A percentile compares a stretch with the other conserved stretches of the same genome.
Conservation (phyloP, 495 filamentous ascomycete genomes). For the Cenococcum geophilum region DNA sequence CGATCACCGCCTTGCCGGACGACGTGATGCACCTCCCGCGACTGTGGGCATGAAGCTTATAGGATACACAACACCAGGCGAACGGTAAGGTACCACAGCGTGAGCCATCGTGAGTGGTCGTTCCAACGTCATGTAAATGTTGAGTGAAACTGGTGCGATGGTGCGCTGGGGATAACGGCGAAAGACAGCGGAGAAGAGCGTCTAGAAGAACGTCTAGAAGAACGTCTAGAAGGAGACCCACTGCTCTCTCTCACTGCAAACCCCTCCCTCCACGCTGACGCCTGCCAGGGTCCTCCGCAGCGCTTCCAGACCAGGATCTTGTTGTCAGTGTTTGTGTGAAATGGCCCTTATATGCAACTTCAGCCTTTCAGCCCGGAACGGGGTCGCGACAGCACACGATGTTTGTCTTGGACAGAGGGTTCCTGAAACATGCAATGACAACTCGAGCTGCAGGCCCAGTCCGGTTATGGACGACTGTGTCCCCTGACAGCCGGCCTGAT, state of each 20-base stretch:
- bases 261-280: not conserved
- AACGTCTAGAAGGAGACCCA: not conserved
- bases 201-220: not conserved
- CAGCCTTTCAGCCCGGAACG: not conserved
- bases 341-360: not conserved
- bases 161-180: slow-evolving; percentile 8
- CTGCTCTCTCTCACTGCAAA: slow-evolving; percentile 2
- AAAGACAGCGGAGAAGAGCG: not conserved
- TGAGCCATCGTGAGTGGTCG: slow-evolving; percentile 19
- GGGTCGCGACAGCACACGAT: not conserved
- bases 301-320: slow-evolving; percentile 1
- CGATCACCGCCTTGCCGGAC: not conserved
- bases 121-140: slow-evolving; percentile 15
- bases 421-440: slow-evolving; percentile 30
- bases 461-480: not conserved
- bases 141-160: slow-evolving; percentile 17
- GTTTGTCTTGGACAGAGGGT: slow-evolving; percentile 3
- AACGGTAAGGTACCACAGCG: slow-evolving; percentile 2
- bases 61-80: slow-evolving; percentile 24
- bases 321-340: not conserved
- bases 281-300: not conserved
- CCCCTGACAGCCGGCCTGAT: not conserved
- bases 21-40: slow-evolving; percentile 17
- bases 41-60: slow-evolving; percentile 26
- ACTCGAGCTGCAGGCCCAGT: slow-evolving; percentile 10